These are phyloP conservation scores for Rhizopogon vinicolor DNA, from an alignment of 768 basidiomycete species.

Conservation along the genomic window DNA sequence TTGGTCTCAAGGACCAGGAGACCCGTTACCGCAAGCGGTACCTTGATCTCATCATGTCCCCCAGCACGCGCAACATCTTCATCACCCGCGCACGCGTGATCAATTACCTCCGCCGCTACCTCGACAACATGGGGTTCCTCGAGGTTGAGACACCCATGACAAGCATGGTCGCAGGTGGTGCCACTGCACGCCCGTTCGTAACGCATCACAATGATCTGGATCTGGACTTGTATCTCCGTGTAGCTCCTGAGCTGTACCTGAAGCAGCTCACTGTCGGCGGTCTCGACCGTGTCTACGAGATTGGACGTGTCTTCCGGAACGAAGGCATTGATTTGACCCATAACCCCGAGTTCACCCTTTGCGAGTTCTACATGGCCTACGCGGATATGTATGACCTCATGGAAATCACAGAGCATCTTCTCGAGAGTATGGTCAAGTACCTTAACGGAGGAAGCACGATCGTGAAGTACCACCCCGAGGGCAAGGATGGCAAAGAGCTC, in stretches of 20 bases:
- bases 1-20: constrained; percentile 96
- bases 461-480: constrained; percentile 88
- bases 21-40: constrained; percentile 98
- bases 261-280: constrained; percentile 98
- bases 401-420: constrained; percentile 90
- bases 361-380: constrained; percentile 99
- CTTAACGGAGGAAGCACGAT: constrained; percentile 78
- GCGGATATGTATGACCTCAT: constrained; percentile 99
- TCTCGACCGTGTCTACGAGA: constrained; percentile 96
- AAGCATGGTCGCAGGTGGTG: constrained; percentile 93
- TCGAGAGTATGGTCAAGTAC: constrained; percentile 88
- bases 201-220: constrained; percentile 99
- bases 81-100: constrained; percentile 85
- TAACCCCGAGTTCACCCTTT: constrained; percentile 99
- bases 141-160: constrained; percentile 99
- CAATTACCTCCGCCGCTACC: constrained; percentile 88
- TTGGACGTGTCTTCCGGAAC: constrained; percentile 96
- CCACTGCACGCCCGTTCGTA: constrained; percentile 97
- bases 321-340: constrained; percentile 99
- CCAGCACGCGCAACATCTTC: constrained; percentile 85
- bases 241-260: constrained; percentile 97
- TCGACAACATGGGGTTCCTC: constrained; percentile 90
- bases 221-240: constrained; percentile 93
- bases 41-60: constrained; percentile 95
- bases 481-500: constrained; percentile 74